Evolutionary conservation across 1,139 yeast species (phyloP).

Genomic region (Blastobotrys ciferrii): DNA sequence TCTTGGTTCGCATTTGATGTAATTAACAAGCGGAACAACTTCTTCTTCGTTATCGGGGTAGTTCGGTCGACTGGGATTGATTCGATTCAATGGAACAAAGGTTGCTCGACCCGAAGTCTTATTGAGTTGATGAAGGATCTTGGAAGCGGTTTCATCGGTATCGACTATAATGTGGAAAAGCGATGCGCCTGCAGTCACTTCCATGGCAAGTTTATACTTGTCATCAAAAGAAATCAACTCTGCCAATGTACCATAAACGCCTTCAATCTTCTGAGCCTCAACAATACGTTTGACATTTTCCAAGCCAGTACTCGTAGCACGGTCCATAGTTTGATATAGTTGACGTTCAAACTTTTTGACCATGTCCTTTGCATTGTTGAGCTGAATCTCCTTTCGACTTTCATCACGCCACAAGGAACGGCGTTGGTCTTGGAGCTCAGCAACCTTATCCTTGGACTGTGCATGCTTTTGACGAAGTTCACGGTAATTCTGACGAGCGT

Average conservation of each 20-base stretch:
- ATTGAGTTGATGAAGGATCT: constrained; percentile 73
- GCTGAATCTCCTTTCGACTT: constrained; percentile 31
- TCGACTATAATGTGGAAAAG: constrained; percentile 89
- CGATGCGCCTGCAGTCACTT: constrained; percentile 84
- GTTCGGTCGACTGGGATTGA: constrained; percentile 43
- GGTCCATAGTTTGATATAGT: constrained; percentile 53
- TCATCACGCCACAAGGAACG: constrained; percentile 77
- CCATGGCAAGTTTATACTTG: constrained; percentile 81
- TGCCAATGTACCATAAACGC: constrained; percentile 82
- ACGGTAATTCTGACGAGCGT: constrained; percentile 35
- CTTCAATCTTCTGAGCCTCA: constrained; percentile 49
- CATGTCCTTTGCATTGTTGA: constrained; percentile 35
- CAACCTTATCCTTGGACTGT: constrained; percentile 24
- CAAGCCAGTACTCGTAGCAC: constrained; percentile 68
- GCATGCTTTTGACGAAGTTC: constrained; percentile 18
- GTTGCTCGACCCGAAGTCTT: constrained; percentile 81
- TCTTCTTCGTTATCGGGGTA: constrained; percentile 58
- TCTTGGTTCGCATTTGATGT: constrained; percentile 56
- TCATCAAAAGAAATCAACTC: constrained; percentile 79
- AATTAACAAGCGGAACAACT: constrained; percentile 68
- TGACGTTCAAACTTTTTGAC: constrained; percentile 51
- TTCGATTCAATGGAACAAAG: constrained; percentile 80
- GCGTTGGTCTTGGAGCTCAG: constrained; percentile 58
- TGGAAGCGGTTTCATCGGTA: constrained; percentile 77
- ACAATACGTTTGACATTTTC: constrained; percentile 63